Evolutionary conservation across 2,329 filamentous ascomycete genomes (phyloP), one percentile per base, ranked within the genome.

Genomic region (Huntiella omanensis): DNA sequence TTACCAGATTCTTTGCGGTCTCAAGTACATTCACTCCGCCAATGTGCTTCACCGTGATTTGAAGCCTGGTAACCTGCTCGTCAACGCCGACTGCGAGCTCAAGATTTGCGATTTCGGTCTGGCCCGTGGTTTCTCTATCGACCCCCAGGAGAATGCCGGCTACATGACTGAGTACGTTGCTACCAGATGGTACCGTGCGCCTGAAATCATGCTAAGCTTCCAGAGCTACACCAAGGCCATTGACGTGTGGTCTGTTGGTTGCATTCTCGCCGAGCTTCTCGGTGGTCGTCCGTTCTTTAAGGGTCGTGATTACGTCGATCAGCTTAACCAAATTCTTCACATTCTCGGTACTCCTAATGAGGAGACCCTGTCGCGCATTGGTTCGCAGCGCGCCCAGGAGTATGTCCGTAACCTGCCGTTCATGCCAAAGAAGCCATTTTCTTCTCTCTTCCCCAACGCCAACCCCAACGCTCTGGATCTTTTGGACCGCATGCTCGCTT

Each of bases 81-180:
- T 98, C 60, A 98, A 98, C 59, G 91, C 91, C 64, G 91, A 98
- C 64, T 98, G 91, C 63, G 91, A 98, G 70, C 77, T 98, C 55
- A 98, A 98, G 73, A 96, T 98, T 63, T 93, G 84, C 65, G 91
- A 98, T 66, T 98, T 98, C 59, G 91, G 91, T 56, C 72, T 98
- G 49, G 91, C 91, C 4, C 77, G 91, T 70, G 91, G 91, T 49
- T 96, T 98, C 69, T 95, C 87, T 3, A 79, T 94, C 58, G 88
- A 96, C 55, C 91, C 91, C 1, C 85, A 98, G 62, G 88, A 98
- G 66, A 96, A 96, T 60, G 91, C 91, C 13, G 91, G 91, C 16
- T 98, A 96, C 65, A 96, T 98, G 91, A 98, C 91, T 8, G 91
- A 98, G 65, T 98, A 98, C 58, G 91, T 98, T 47, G 91, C 91